Base-by-base conservation (phyloP, 2,329 filamentous ascomycete species). In the Scorias spongiosa region DNA sequence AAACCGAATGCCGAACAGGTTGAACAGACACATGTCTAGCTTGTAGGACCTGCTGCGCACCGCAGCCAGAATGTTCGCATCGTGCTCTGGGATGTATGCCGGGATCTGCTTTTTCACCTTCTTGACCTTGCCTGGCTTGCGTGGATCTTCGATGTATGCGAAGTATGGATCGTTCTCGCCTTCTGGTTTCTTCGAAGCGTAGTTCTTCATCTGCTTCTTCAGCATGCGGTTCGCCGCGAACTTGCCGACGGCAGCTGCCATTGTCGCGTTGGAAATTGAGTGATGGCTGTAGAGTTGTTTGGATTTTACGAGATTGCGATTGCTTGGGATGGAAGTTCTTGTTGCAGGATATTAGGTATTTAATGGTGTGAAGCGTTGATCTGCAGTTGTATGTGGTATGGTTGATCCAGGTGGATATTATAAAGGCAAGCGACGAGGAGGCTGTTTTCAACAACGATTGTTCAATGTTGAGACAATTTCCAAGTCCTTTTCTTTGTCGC, bases 101-200 rank as follows among this genome's bases (percentile, higher is more conserved):
- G 88, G 88, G 30, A 88, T 69, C 17, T 85, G 83, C 66, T 93
- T 93, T 67, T 83, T 85, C 59, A 81, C 76, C 63, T 84, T 93
- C 69, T 86, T 89, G 45, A 74, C 71, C 61, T 87, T 93, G 55
- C 76, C 78, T 20, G 79, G 77, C 43, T 70, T 75, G 49, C 78
- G 74, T 8, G 82, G 84, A 37, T 88, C 80, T 17, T 80, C 78
- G 30, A 94, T 78, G 52, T 78, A 72, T 61, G 93, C 85, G 56
- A 88, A 93, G 66, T 87, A 94, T 5, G 88, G 87, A 59, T 96
- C 88, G 84, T 68, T 61, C 1, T 60, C 63, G 10, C 54, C 57
- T 26, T 53, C 51, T 43, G 62, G 59, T 7, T 63, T 58, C 56
- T 70, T 70, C 51, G 48, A 46, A 50, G 63, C 58, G 55, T 70